phyloP scores from a whole-genome alignment of 441 rosid genomes.

The Euphorbia schlechtendalii region DNA sequence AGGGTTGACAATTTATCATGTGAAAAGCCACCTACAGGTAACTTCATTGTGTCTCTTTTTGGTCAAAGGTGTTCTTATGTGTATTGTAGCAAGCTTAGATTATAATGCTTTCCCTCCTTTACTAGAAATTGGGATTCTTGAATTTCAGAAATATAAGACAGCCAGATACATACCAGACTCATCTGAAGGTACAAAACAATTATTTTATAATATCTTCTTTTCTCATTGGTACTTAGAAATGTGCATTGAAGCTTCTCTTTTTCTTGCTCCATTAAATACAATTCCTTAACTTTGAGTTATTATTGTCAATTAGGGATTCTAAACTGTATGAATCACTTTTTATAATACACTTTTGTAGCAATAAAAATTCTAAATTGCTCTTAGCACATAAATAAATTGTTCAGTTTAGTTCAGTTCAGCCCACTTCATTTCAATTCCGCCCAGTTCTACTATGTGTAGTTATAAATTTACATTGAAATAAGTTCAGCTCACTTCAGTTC shows the following conservation, averaged over 20 bases:
- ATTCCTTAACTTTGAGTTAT: too few relatives aligned
- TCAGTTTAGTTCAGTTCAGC: too few relatives aligned
- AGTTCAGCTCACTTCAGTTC: too few relatives aligned
- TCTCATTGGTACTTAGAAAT: too few relatives aligned
- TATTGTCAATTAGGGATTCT: background rate
- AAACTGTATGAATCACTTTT: background rate
- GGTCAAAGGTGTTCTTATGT: slow-evolving; percentile 2
- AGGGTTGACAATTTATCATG: slow-evolving; percentile 89
- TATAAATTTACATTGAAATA: too few relatives aligned
- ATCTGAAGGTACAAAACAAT: slow-evolving; percentile 46
- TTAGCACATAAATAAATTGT: too few relatives aligned
- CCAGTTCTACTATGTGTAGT: too few relatives aligned
- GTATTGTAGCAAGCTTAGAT: slow-evolving; percentile 5
- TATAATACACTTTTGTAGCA: background rate
- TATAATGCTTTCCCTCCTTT: slow-evolving; percentile 15
- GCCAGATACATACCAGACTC: slow-evolving; percentile 80
- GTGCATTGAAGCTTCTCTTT: too few relatives aligned
- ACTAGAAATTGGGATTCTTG: slow-evolving; percentile 24
- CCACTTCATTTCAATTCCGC: too few relatives aligned
- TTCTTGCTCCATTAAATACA: background rate
- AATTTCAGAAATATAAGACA: slow-evolving; percentile 82
- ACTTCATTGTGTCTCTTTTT: slow-evolving; percentile 11
- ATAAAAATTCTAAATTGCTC: background rate
- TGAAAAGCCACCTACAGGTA: slow-evolving; percentile 93
- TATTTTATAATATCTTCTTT: background rate